phyloP scores from a whole-genome alignment of 352 stramenopile genomes.

The Phytopythium oedochilum region DNA sequence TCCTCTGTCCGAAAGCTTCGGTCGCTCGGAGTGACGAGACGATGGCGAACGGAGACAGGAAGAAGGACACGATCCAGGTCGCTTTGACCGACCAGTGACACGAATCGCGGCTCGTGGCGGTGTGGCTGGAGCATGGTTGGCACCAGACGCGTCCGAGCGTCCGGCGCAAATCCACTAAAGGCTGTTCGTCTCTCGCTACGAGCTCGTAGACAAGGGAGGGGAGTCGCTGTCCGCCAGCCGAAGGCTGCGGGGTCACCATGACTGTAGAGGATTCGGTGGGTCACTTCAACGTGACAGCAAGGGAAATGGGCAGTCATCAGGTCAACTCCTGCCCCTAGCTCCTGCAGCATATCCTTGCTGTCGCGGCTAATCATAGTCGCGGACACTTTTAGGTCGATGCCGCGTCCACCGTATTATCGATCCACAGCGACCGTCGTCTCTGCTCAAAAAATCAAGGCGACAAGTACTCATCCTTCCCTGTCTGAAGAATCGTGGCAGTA shows the following conservation, averaged over 20 bases:
- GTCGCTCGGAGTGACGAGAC: background rate
- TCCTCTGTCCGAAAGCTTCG: background rate
- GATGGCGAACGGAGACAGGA: background rate
- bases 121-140: background rate
- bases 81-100: background rate
- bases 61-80: background rate
- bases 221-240: background rate
- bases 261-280: background rate
- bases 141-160: conserved; percentile 6
- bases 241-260: background rate
- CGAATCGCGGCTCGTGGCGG: no score
- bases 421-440: no score
- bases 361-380: no score
- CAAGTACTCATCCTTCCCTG: no score
- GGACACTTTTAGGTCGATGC: no score
- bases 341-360: no score
- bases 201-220: conserved; percentile 8
- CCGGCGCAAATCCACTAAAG: conserved; percentile 5
- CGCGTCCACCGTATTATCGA: no score
- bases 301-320: no score
- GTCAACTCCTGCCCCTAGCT: no score
- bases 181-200: conserved; percentile 6
- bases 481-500: no score
- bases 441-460: no score
- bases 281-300: no score